Conservation (phyloP, 345 rosid species). For the Linum tenue region DNA sequence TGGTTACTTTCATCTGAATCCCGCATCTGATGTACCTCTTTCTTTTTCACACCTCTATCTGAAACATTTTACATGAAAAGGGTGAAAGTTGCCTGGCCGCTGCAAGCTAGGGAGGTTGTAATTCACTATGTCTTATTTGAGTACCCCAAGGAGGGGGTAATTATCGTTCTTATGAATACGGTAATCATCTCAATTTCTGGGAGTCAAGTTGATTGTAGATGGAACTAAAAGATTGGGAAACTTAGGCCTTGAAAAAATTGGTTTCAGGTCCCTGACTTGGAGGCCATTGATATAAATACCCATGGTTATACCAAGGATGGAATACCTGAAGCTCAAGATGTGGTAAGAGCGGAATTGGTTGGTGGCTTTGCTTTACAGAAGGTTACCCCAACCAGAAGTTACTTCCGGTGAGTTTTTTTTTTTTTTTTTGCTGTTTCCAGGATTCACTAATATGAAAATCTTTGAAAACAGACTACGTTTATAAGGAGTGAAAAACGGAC, state of each 20-base stretch:
- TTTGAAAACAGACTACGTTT: background rate
- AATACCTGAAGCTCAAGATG: constrained; percentile 54
- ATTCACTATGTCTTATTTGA: constrained; percentile 63
- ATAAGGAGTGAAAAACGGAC: too few species aligned
- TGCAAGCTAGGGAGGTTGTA: constrained; percentile 71
- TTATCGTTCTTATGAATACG: constrained; percentile 55
- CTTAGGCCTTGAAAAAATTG: constrained; percentile 5
- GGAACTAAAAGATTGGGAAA: background rate
- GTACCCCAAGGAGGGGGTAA: constrained; percentile 58
- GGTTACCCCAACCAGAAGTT: constrained; percentile 70
- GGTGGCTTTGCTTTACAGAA: constrained; percentile 91
- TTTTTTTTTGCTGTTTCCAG: background rate
- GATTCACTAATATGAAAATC: too few species aligned
- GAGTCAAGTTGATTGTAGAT: background rate
- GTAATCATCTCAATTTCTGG: constrained; percentile 30
- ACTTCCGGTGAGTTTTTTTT: constrained; percentile 53
- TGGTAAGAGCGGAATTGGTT: constrained; percentile 61
- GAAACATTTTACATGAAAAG: constrained; percentile 53
- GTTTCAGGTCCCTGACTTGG: constrained; percentile 58
- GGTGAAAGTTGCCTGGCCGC: constrained; percentile 90
- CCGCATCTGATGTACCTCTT: background rate
- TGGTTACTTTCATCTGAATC: constrained; percentile 11
- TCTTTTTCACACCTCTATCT: constrained; percentile 1
- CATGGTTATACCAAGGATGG: constrained; percentile 48
- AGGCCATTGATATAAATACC: constrained; percentile 37